These are phyloP conservation scores for Biscogniauxia marginata DNA, from an alignment of 2,329 filamentous ascomycete genomes.

Conservation along the genomic window DNA sequence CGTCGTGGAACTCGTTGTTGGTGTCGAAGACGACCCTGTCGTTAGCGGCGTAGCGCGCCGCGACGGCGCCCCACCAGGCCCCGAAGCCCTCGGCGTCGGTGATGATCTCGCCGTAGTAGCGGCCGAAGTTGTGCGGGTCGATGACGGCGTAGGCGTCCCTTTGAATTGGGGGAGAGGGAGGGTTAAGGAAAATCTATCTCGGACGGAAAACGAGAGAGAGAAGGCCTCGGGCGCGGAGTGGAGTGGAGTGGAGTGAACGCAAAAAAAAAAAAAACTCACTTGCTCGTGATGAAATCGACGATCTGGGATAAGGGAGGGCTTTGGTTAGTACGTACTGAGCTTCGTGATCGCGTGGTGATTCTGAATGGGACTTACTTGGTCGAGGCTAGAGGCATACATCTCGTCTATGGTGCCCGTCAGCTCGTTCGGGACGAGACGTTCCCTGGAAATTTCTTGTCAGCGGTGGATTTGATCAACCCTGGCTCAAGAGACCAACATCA, in stretches of 20 bases:
- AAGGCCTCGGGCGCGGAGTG: background rate
- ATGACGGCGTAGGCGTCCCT: conserved; percentile 52
- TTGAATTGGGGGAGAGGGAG: too few species aligned
- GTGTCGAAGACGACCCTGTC: conserved; percentile 61
- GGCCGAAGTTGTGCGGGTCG: conserved; percentile 63
- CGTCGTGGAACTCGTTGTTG: conserved; percentile 66
- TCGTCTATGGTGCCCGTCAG: conserved; percentile 41
- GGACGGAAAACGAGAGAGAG: conserved; percentile 1
- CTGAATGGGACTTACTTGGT: conserved; percentile 18
- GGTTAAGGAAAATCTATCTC: background rate
- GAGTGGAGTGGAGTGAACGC: too few species aligned
- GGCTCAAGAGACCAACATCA: conserved; percentile 50
- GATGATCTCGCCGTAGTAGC: conserved; percentile 54
- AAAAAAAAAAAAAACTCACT: too few species aligned
- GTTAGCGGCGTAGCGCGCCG: conserved; percentile 52
- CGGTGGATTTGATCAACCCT: conserved; percentile 3
- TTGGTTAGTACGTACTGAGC: conserved; percentile 6
- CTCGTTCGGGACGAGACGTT: conserved; percentile 49
- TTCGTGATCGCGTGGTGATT: background rate
- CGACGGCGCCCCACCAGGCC: conserved; percentile 57
- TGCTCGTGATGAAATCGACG: conserved; percentile 24
- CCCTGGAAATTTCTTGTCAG: conserved; percentile 37
- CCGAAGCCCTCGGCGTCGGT: conserved; percentile 51
- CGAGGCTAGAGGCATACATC: conserved; percentile 28
- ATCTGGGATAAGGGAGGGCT: conserved; percentile 13